A percentile compares a stretch with the other conserved stretches of the same genome.
These are phyloP conservation scores for Phialemoniopsis sp. DNA, from an alignment of 2,329 filamentous ascomycete genomes.

Conservation along the genomic window DNA sequence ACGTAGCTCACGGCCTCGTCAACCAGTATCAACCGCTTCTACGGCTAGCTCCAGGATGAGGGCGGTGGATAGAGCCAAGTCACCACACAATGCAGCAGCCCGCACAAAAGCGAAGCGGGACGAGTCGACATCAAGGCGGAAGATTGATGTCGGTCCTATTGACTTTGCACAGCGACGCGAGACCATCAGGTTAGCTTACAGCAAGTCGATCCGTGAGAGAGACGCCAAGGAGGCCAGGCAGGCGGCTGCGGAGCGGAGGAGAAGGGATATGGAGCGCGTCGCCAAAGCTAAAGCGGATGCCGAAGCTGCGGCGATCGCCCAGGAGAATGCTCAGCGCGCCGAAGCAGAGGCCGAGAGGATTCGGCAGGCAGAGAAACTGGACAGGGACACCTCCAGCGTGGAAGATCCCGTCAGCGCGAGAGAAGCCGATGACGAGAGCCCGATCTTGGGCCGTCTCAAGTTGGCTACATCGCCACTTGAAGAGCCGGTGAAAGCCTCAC, in stretches of 20 bases:
- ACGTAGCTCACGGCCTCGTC: constrained; percentile 76
- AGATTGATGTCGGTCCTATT: constrained; percentile 66
- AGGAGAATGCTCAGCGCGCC: constrained; percentile 16
- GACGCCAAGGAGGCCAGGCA: constrained; percentile 56
- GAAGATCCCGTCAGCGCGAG: constrained; percentile 10
- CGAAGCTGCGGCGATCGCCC: constrained; percentile 23
- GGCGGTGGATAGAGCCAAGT: constrained; percentile 52
- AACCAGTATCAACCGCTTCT: constrained; percentile 70
- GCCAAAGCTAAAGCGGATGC: constrained; percentile 35
- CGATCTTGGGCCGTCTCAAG: no score
- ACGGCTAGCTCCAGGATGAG: constrained; percentile 68
- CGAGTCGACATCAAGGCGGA: constrained; percentile 36
- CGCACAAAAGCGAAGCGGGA: constrained; percentile 24
- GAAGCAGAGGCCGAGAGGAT: constrained; percentile 6
- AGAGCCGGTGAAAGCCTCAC: constrained; percentile 44
- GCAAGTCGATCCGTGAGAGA: constrained; percentile 73
- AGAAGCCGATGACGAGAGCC: no score
- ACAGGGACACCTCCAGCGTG: constrained; percentile 2
- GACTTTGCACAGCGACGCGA: constrained; percentile 82
- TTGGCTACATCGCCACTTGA: not conserved
- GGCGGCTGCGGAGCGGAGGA: constrained; percentile 49
- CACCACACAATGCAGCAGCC: constrained; percentile 29
- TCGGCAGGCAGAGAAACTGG: not conserved
- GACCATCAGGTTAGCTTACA: constrained; percentile 81
- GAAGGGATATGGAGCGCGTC: constrained; percentile 43